Conservation (phyloP, 23 red algal genomes). For the Gracilariopsis chorda region DNA sequence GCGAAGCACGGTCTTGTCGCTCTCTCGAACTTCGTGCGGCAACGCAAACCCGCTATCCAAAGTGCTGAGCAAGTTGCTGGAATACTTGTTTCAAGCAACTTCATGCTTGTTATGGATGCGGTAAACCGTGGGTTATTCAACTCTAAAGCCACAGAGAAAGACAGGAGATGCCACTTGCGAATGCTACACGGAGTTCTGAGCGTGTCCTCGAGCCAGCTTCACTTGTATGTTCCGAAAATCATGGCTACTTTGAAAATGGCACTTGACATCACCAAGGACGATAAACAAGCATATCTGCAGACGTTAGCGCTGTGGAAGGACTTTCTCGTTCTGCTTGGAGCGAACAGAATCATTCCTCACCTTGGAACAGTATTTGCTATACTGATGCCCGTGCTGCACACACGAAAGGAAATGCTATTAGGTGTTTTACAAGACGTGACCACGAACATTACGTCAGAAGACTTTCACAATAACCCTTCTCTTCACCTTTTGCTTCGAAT, state of each 20-base stretch:
- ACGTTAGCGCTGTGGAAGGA: slow-evolving; percentile 60
- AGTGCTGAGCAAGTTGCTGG: neutral
- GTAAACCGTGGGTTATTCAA: slow-evolving; percentile 80
- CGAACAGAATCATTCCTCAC: slow-evolving; percentile 35
- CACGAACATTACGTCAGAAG: neutral
- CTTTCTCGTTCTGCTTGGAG: slow-evolving; percentile 65
- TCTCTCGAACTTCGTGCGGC: neutral
- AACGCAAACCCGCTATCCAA: neutral
- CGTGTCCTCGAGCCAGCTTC: slow-evolving; percentile 52
- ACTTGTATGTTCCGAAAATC: slow-evolving; percentile 96
- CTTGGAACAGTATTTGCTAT: slow-evolving; percentile 55
- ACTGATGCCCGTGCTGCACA: slow-evolving; percentile 41
- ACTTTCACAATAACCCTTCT: neutral
- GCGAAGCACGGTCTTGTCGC: slow-evolving; percentile 28
- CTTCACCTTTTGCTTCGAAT: slow-evolving; percentile 56
- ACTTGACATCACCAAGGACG: slow-evolving; percentile 34
- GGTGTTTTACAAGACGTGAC: slow-evolving; percentile 11
- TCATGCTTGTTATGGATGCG: slow-evolving; percentile 87
- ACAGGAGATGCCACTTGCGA: slow-evolving; percentile 31
- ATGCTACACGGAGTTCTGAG: slow-evolving; percentile 63
- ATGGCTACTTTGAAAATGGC: slow-evolving; percentile 95
- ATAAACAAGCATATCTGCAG: neutral
- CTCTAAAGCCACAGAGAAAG: slow-evolving; percentile 29
- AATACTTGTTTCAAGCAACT: slow-evolving; percentile 58
- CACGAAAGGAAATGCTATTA: slow-evolving; percentile 8